phyloP scores from a whole-genome alignment of 495 filamentous ascomycete genomes.

The Neurospora terricola region DNA sequence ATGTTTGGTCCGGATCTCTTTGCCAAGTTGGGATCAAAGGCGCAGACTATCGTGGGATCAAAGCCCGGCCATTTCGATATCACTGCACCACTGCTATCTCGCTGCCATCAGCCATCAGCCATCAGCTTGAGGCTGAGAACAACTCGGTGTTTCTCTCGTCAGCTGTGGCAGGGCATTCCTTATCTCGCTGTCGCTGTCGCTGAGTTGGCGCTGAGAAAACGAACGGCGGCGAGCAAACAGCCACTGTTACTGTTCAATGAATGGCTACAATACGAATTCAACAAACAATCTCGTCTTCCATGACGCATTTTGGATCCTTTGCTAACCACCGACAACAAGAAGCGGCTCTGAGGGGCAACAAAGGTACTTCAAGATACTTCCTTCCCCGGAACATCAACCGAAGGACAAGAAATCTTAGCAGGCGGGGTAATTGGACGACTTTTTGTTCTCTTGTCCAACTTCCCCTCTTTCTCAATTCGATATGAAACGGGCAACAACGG shows the following conservation, averaged over 20 bases:
- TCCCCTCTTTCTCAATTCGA: background rate
- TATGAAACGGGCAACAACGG: background rate
- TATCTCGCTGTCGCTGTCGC: background rate
- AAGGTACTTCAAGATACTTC: background rate
- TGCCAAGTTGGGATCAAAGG: background rate
- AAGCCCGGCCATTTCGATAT: background rate
- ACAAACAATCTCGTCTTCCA: background rate
- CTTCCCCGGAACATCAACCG: background rate
- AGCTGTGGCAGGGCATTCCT: background rate
- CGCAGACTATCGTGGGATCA: background rate
- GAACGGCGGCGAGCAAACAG: background rate
- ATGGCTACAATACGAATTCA: background rate
- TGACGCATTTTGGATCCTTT: background rate
- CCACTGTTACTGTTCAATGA: background rate
- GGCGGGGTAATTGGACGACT: background rate
- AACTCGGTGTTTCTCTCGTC: background rate
- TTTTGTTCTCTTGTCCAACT: background rate
- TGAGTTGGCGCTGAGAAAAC: background rate
- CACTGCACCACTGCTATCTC: background rate
- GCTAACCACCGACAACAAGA: background rate
- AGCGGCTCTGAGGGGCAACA: background rate
- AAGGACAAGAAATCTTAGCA: background rate
- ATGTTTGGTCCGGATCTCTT: background rate
- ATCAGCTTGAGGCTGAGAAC: background rate
- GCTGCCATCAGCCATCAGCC: background rate